Evolutionary conservation across 176 grass and related monocot genomes (phyloP).

Genomic region (Guadua angustifolia): DNA sequence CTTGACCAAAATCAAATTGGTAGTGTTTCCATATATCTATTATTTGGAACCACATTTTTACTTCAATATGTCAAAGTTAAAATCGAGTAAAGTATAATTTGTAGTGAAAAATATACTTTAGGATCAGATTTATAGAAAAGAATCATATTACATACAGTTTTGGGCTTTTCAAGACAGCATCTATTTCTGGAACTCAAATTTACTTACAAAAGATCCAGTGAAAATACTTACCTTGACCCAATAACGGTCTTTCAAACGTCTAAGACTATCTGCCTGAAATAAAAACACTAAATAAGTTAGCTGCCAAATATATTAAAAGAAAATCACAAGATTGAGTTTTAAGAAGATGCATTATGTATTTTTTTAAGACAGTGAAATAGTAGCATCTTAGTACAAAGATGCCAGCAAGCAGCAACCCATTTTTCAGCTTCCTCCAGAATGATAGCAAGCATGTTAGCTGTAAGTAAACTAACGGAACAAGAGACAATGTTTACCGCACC

Average conservation of each 20-base stretch:
- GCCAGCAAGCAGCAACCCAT: not conserved
- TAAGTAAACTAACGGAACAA: conserved; percentile 6
- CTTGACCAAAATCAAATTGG: conserved; percentile 29
- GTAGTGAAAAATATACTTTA: not conserved
- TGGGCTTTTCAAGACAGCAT: not conserved
- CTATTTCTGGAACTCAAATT: not conserved
- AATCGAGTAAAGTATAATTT: not conserved
- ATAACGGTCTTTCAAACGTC: conserved; percentile 70
- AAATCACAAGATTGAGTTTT: not conserved
- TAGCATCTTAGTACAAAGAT: not conserved
- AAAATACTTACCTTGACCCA: conserved; percentile 88
- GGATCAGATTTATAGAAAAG: not conserved
- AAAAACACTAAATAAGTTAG: conserved; percentile 5
- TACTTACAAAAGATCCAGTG: not conserved
- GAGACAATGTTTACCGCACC: not conserved
- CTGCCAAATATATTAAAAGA: conserved; percentile 17
- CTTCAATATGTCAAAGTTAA: not conserved
- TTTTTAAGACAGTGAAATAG: not conserved
- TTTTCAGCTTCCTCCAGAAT: not conserved
- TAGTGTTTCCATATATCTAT: conserved; percentile 16
- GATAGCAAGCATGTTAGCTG: not conserved
- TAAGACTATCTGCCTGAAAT: conserved; percentile 72
- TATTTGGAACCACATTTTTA: not conserved
- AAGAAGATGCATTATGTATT: not conserved
- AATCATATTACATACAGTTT: not conserved